Conservation (phyloP, 1,284 basidiomycete genomes). For the Stygiomarasmius scandens region DNA sequence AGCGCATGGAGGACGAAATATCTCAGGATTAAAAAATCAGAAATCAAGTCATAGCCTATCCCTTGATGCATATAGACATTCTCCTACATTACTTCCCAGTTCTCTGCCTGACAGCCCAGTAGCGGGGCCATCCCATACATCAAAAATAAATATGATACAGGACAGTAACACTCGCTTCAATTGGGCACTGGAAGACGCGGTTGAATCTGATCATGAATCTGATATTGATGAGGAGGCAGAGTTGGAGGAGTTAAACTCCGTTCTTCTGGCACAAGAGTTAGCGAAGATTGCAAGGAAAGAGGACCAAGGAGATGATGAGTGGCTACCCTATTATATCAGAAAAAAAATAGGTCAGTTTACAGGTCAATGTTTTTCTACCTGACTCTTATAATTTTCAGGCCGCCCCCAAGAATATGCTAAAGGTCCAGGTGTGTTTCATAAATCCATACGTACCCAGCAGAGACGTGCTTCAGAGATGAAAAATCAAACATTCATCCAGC, state of each 20-base stretch:
- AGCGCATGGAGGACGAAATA: no score
- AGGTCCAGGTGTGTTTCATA: background rate
- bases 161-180: no score
- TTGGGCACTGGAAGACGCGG: no score
- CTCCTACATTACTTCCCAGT: no score
- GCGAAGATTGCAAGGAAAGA: background rate
- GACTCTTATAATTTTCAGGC: background rate
- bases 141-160: no score
- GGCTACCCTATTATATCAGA: background rate
- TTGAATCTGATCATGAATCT: background rate
- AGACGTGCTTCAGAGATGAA: background rate
- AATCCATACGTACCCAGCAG: background rate
- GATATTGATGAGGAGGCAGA: background rate
- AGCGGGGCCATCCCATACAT: no score
- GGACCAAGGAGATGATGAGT: background rate
- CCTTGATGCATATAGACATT: no score
- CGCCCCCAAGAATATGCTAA: background rate
- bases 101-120: no score
- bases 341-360: no score
- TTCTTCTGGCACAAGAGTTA: background rate
- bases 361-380: background rate
- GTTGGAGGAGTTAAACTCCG: background rate
- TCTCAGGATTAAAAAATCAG: no score
- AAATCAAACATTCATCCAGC: background rate
- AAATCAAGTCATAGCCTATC: no score